phyloP scores from a whole-genome alignment of 768 basidiomycete genomes.

The Tylopilus plumbeoviolaceoides region DNA sequence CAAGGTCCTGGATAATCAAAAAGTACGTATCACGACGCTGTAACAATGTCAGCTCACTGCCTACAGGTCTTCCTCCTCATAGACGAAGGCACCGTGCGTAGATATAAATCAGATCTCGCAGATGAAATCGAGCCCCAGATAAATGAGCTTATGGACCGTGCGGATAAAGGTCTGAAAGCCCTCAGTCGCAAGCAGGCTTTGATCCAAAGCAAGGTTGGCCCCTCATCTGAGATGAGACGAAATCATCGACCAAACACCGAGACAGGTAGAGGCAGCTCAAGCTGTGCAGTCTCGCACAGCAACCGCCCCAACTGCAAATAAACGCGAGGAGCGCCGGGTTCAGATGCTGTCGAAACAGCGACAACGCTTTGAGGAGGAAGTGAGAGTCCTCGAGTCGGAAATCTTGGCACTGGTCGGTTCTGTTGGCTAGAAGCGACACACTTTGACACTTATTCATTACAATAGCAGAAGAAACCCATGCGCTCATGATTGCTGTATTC shows the following conservation, averaged over 20 bases:
- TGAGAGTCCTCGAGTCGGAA: conserved; percentile 57
- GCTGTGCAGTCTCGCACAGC: conserved; percentile 37
- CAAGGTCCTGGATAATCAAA: conserved; percentile 62
- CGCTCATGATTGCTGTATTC: neutral
- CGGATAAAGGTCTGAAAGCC: conserved; percentile 61
- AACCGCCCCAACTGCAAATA: conserved; percentile 51
- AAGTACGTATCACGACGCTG: conserved; percentile 37
- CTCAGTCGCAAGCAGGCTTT: conserved; percentile 59
- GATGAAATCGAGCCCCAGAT: conserved; percentile 83
- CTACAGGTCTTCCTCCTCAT: conserved; percentile 69
- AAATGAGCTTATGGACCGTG: conserved; percentile 64
- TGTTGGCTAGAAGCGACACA: neutral
- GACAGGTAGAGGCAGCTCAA: conserved; percentile 54
- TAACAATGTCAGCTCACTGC: conserved; percentile 4
- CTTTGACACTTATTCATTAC: conserved; percentile 5
- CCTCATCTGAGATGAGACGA: neutral
- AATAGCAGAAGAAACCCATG: conserved; percentile 19
- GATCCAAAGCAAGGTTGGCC: conserved; percentile 58
- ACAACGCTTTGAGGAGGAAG: conserved; percentile 62
- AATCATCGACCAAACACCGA: neutral
- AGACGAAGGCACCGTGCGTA: conserved; percentile 65
- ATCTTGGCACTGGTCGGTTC: conserved; percentile 48
- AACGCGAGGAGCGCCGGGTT: conserved; percentile 61
- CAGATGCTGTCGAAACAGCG: conserved; percentile 64
- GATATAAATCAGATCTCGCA: conserved; percentile 70